Percentiles rank a stretch among this genome's conserved stretches.
Evolutionary conservation across 2,329 filamentous ascomycete genomes (phyloP).

Genomic region (Magnaporthiopsis incrustans): DNA sequence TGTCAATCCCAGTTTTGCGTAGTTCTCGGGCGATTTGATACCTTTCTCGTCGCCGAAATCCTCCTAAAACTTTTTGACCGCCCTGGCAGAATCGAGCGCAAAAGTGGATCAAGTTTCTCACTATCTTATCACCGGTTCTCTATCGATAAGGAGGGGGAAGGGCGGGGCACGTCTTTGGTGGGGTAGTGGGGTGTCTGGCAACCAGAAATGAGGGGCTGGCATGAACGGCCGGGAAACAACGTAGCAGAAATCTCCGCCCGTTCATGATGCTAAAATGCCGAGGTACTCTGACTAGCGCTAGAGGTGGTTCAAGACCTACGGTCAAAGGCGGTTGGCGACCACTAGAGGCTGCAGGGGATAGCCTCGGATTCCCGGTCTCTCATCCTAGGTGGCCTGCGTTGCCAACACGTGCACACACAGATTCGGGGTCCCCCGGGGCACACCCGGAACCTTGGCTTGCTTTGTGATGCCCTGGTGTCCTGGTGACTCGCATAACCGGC

Average conservation of each 20-base stretch:
- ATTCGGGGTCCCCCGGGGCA: background rate
- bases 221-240: background rate
- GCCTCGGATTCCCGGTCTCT: too few species aligned
- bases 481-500: background rate
- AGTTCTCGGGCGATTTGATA: background rate
- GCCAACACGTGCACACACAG: background rate
- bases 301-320: background rate
- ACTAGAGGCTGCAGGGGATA: background rate
- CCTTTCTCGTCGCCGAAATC: background rate
- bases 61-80: conserved; percentile 8
- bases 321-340: background rate
- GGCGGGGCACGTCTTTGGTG: too few species aligned
- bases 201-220: too few species aligned
- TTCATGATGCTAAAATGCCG: background rate
- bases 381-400: too few species aligned
- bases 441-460: background rate
- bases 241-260: background rate
- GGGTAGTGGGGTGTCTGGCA: background rate
- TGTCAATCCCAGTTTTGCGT: background rate
- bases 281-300: background rate
- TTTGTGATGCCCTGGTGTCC: background rate
- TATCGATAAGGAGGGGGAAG: conserved; percentile 2
- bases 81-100: conserved; percentile 4
- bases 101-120: background rate
- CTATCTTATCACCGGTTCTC: background rate